A percentile compares a stretch with the other conserved stretches of the same genome.
Conservation (phyloP, 345 rosid genomes). For the Moricandia moricandioides region DNA sequence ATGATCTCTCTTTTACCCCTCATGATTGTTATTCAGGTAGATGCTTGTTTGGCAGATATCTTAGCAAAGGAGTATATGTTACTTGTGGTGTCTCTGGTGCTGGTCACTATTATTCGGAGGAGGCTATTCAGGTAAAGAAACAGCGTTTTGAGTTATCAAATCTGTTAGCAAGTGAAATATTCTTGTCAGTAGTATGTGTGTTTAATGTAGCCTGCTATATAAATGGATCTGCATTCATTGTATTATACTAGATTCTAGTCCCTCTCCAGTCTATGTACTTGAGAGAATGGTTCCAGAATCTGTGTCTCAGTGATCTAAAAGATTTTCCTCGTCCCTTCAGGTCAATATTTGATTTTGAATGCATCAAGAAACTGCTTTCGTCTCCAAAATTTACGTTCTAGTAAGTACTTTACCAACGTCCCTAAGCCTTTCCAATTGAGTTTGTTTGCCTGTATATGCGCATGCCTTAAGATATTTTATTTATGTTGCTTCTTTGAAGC, state of each 20-base stretch:
- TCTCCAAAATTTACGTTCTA: constrained; percentile 85
- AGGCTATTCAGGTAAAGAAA: constrained; percentile 74
- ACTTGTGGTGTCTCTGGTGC: constrained; percentile 80
- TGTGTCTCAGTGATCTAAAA: not conserved
- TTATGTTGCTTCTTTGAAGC: constrained; percentile 42
- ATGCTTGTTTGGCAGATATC: not conserved
- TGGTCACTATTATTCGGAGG: constrained; percentile 85
- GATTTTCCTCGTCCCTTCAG: constrained; percentile 30
- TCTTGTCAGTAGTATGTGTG: not conserved
- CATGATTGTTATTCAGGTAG: not conserved
- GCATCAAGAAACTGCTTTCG: constrained; percentile 64
- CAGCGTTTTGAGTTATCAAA: too few relatives aligned
- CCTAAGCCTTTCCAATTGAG: not conserved
- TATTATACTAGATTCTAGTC: not conserved
- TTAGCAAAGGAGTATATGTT: constrained; percentile 1
- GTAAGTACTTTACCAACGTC: constrained; percentile 39
- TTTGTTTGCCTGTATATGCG: not conserved
- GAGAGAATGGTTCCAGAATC: not conserved
- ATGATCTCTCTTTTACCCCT: not conserved
- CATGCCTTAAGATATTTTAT: constrained; percentile 6
- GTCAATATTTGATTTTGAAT: constrained; percentile 80
- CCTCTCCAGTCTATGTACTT: not conserved
- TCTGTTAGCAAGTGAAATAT: not conserved
- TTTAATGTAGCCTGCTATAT: not conserved
- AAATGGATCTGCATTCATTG: too few relatives aligned